phyloP scores from a whole-genome alignment of 306 rosid species.

The Prunus mume region DNA sequence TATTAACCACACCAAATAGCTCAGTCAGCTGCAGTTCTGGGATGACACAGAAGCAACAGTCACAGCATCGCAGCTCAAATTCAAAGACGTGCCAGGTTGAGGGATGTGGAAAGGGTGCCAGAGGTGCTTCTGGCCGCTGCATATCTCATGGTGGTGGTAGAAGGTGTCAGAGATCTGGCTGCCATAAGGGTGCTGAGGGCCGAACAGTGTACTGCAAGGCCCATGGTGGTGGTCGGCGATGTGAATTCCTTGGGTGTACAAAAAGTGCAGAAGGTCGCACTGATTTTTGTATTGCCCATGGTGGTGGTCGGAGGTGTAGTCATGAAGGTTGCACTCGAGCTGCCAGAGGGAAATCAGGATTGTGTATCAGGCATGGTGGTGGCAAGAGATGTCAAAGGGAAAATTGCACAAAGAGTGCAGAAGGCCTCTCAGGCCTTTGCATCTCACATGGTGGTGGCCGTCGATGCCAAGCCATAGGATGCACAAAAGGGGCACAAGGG shows the following conservation, averaged over 20 bases:
- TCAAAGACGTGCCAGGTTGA: conserved; percentile 79
- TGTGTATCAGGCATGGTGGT: conserved; percentile 94
- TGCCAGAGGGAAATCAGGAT: conserved; percentile 93
- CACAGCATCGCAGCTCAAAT: conserved; percentile 45
- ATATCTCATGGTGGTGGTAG: conserved; percentile 97
- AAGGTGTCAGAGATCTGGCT: conserved; percentile 88
- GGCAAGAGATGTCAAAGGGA: conserved; percentile 94
- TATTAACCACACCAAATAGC: conserved; percentile 56
- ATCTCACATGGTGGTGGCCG: conserved; percentile 98
- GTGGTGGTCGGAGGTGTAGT: conserved; percentile 93
- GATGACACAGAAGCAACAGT: conserved; percentile 54
- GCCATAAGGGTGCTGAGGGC: conserved; percentile 96
- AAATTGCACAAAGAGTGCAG: conserved; percentile 91
- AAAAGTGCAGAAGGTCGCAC: conserved; percentile 99
- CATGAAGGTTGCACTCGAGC: conserved; percentile 80
- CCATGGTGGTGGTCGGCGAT: conserved; percentile 96
- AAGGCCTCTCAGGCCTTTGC: conserved; percentile 93
- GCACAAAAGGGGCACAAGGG: conserved; percentile 96
- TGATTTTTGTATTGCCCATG: conserved; percentile 92
- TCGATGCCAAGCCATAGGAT: conserved; percentile 72
- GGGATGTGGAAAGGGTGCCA: conserved; percentile 95
- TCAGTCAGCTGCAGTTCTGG: conserved; percentile 75
- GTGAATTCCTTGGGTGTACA: conserved; percentile 91
- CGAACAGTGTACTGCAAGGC: conserved; percentile 96
- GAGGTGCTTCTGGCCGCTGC: conserved; percentile 96